Evolutionary conservation across 2,329 filamentous ascomycete species (phyloP).

Genomic region (Pseudogymnoascus sp.): DNA sequence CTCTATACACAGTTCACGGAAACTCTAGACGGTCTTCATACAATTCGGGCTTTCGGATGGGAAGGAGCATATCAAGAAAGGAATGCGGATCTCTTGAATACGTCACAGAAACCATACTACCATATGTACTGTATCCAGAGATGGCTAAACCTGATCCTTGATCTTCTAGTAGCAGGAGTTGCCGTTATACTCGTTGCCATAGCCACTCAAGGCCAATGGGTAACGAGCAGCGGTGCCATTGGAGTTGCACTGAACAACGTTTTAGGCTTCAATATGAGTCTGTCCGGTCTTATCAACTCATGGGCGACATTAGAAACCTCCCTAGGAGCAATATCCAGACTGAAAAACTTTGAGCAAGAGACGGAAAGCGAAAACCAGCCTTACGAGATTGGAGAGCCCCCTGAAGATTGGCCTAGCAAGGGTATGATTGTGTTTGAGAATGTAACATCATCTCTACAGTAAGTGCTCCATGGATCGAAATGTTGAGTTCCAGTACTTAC

Average conservation of each 20-base stretch:
- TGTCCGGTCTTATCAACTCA: slow-evolving; percentile 14
- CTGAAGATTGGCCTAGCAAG: slow-evolving; percentile 23
- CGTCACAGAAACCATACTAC: slow-evolving; percentile 35
- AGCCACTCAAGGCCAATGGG: slow-evolving; percentile 4
- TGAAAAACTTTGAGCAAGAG: not conserved
- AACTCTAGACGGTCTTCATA: slow-evolving; percentile 34
- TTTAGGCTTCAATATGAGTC: slow-evolving; percentile 13
- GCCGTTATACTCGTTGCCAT: slow-evolving; percentile 3
- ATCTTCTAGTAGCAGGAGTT: slow-evolving; percentile 21
- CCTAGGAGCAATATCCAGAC: not conserved
- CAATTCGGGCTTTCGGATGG: slow-evolving; percentile 39
- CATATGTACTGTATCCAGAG: slow-evolving; percentile 36
- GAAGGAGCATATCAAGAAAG: not conserved
- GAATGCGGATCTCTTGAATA: not conserved
- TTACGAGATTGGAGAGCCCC: not conserved
- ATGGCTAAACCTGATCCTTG: slow-evolving; percentile 36
- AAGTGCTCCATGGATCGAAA: not conserved
- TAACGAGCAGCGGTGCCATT: slow-evolving; percentile 13
- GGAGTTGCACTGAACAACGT: slow-evolving; percentile 11
- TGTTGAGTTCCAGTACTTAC: not conserved
- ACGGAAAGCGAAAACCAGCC: not conserved
- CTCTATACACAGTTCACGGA: slow-evolving; percentile 39
- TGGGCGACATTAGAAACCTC: not conserved
- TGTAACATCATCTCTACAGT: slow-evolving; percentile 14
- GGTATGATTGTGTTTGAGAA: slow-evolving; percentile 25